Percentiles rank a stretch among this genome's conserved stretches.
phyloP scores from a whole-genome alignment of 179 eudicot genomes.

The Dionaea muscipula region DNA sequence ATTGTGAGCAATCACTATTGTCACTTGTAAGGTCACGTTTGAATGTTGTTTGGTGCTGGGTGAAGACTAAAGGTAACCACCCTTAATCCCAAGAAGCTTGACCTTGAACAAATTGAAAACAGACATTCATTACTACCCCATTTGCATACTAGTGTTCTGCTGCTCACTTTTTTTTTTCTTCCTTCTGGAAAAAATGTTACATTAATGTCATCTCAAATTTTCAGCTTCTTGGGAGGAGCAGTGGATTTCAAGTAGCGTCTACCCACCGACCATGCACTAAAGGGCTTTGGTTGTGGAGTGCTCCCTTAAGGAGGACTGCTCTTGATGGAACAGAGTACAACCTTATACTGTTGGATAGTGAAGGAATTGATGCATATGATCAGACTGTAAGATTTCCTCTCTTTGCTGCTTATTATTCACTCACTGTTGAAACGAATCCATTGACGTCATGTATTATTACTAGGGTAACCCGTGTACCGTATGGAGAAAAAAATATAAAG shows the following conservation, averaged over 20 bases:
- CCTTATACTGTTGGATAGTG: constrained; percentile 82
- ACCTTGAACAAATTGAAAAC: no score
- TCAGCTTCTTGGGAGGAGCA: constrained; percentile 89
- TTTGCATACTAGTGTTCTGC: no score
- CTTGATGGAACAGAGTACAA: constrained; percentile 96
- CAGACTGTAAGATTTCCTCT: constrained; percentile 58
- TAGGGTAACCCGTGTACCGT: no score
- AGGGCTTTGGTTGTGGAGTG: constrained; percentile 99
- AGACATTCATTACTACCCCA: no score
- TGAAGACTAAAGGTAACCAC: no score
- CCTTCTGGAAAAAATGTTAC: not conserved
- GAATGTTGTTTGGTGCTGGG: no score
- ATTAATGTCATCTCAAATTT: not conserved
- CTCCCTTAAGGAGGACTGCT: constrained; percentile 75
- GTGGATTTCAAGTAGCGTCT: constrained; percentile 92
- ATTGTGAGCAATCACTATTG: no score
- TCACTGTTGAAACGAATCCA: no score
- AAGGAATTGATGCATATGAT: constrained; percentile 98
- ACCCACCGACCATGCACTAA: constrained; percentile 93
- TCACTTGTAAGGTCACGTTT: no score
- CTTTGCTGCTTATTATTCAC: not conserved
- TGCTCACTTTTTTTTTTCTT: not conserved
- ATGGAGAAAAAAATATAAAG: no score
- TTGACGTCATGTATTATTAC: no score
- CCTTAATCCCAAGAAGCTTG: no score